These are phyloP conservation scores for Venustampulla echinocandica DNA, from an alignment of 495 filamentous ascomycete species.

Conservation along the genomic window DNA sequence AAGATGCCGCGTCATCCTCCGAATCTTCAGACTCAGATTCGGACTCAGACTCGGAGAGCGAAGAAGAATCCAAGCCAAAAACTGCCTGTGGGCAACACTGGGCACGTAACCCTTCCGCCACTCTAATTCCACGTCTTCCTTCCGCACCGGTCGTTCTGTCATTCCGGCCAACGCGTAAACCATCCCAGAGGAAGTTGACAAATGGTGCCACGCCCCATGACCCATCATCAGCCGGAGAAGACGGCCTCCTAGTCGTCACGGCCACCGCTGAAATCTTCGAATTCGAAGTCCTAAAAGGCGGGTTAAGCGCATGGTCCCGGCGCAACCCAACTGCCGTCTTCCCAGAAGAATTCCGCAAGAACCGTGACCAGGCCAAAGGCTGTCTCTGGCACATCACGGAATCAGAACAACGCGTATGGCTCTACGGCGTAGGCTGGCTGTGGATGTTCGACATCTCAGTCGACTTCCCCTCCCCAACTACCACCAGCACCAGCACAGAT, in stretches of 20 bases:
- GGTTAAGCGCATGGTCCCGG: conserved; percentile 74
- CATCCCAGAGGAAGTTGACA: conserved; percentile 22
- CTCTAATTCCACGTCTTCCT: conserved; percentile 70
- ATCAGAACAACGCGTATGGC: conserved; percentile 59
- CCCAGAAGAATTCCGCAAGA: conserved; percentile 58
- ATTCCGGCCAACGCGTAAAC: conserved; percentile 51
- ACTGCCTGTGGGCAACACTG: conserved; percentile 42
- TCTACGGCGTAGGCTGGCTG: conserved; percentile 77
- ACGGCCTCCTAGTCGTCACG: conserved; percentile 67
- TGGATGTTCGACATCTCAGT: conserved; percentile 85
- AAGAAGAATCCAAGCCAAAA: conserved; percentile 18
- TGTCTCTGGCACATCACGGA: conserved; percentile 69
- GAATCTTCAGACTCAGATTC: conserved; percentile 38
- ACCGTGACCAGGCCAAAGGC: conserved; percentile 71
- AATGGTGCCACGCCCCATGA: conserved; percentile 31
- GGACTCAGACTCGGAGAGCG: conserved; percentile 34
- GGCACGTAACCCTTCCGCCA: conserved; percentile 55
- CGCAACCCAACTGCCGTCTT: conserved; percentile 68
- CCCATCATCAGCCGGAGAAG: conserved; percentile 30
- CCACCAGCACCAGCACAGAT: background rate
- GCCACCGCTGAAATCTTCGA: conserved; percentile 66
- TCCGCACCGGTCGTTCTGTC: conserved; percentile 62
- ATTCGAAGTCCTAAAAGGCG: conserved; percentile 65
- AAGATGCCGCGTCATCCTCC: conserved; percentile 19
- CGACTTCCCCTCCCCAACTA: conserved; percentile 44